Evolutionary conservation across 2,329 filamentous ascomycete species (phyloP).

Genomic region (Trichophyton rubrum): DNA sequence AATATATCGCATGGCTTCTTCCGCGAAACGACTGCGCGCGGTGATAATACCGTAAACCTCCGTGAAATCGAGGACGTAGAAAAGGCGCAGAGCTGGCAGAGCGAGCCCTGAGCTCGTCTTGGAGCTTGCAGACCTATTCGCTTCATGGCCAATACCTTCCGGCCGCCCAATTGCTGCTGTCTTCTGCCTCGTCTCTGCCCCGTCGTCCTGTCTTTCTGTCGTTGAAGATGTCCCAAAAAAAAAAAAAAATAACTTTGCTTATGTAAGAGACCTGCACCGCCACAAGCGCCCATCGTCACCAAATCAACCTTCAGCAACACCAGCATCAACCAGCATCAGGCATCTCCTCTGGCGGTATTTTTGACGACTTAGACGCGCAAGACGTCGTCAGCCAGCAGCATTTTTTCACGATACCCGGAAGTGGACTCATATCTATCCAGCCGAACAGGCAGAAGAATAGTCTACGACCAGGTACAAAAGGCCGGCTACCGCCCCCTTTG

Average conservation of each 20-base stretch:
- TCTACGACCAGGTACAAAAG: background rate
- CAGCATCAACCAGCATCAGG: background rate
- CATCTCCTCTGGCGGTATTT: background rate
- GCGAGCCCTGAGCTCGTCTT: slow-evolving; percentile 17
- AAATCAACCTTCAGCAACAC: background rate
- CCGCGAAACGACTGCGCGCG: background rate
- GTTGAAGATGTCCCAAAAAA: too few species aligned
- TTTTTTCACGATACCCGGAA: background rate
- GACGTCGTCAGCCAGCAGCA: background rate
- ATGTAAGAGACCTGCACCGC: background rate
- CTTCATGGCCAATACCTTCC: slow-evolving; percentile 21
- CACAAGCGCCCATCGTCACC: background rate
- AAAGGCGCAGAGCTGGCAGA: slow-evolving; percentile 30
- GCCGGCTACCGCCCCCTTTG: background rate
- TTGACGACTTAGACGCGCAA: background rate
- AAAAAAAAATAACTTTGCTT: background rate
- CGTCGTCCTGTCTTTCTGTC: background rate
- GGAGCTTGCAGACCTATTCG: slow-evolving; percentile 23
- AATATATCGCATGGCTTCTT: background rate
- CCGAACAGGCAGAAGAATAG: background rate
- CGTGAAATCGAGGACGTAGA: slow-evolving; percentile 17
- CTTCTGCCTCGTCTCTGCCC: background rate
- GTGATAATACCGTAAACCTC: background rate
- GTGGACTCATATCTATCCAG: background rate
- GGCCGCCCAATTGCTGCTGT: background rate